These are phyloP conservation scores for Nicotiana sylvestris DNA, from an alignment of 257 asterid genomes.

Conservation along the genomic window DNA sequence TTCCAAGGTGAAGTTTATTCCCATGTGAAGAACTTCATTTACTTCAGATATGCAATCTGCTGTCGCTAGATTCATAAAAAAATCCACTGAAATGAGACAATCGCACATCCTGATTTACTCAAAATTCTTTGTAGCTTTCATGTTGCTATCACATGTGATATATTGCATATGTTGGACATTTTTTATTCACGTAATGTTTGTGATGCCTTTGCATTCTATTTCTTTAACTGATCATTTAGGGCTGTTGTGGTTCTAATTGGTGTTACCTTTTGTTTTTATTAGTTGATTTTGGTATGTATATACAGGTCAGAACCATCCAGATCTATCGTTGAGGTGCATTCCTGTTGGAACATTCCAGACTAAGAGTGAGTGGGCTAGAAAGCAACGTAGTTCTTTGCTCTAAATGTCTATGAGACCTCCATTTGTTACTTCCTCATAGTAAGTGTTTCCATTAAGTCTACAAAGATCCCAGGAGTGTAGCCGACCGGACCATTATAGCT, in stretches of 20 bases:
- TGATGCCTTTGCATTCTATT: not conserved
- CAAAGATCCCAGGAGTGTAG: conserved; percentile 8
- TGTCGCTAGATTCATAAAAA: not conserved
- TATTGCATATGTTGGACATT: not conserved
- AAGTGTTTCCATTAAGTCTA: not conserved
- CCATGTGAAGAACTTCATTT: not conserved
- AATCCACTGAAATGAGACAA: not conserved
- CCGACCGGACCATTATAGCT: conserved; percentile 29
- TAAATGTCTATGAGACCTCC: conserved; percentile 5
- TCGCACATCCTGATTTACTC: not conserved
- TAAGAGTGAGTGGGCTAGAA: not conserved
- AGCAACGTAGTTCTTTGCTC: not conserved
- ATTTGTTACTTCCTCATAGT: not conserved
- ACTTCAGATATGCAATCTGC: not conserved
- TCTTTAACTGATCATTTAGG: not conserved
- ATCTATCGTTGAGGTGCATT: not conserved
- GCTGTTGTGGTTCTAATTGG: conserved; percentile 1
- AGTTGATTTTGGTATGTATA: not conserved
- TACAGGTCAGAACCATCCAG: not conserved
- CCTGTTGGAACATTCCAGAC: conserved; percentile 16
- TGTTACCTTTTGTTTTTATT: conserved; percentile 1
- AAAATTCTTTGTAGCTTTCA: not conserved
- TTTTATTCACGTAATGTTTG: not conserved
- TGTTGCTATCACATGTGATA: not conserved
- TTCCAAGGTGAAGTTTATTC: not conserved